These are phyloP conservation scores for Salisapilia sapeloensis DNA, from an alignment of 352 stramenopile genomes.

Conservation along the genomic window DNA sequence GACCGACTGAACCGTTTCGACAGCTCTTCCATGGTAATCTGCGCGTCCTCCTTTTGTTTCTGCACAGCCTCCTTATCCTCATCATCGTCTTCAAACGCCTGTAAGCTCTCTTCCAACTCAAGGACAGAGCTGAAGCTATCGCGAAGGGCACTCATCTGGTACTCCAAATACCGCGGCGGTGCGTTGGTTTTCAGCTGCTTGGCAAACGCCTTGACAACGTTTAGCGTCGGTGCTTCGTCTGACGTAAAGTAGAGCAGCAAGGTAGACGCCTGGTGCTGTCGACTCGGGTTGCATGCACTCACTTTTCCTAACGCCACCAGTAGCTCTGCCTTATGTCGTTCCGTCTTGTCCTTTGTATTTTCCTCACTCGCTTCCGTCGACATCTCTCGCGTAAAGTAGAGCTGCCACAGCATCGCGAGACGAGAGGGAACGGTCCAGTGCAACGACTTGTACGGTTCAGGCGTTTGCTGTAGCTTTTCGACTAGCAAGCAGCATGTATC, in stretches of 20 bases:
- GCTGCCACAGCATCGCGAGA: constrained; percentile 53
- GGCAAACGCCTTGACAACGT: constrained; percentile 67
- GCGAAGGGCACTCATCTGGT: constrained; percentile 75
- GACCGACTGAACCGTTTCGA: constrained; percentile 70
- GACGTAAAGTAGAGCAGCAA: constrained; percentile 54
- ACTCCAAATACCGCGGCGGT: constrained; percentile 65
- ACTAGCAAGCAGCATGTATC: constrained; percentile 68
- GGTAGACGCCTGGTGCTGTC: constrained; percentile 57
- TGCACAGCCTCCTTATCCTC: constrained; percentile 30
- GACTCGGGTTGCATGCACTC: constrained; percentile 67
- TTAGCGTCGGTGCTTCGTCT: constrained; percentile 20
- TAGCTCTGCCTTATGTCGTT: constrained; percentile 44
- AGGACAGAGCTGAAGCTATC: constrained; percentile 51
- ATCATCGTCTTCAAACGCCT: constrained; percentile 11
- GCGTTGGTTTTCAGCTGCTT: constrained; percentile 62
- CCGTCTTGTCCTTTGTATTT: constrained; percentile 15
- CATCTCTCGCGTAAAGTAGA: constrained; percentile 33
- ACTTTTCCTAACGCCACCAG: constrained; percentile 50
- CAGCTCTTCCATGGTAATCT: constrained; percentile 44
- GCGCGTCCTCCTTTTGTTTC: constrained; percentile 22
- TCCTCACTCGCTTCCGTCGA: constrained; percentile 16
- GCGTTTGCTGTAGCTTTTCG: constrained; percentile 56
- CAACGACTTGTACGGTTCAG: constrained; percentile 32
- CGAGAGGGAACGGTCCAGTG: constrained; percentile 54
- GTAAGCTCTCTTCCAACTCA: constrained; percentile 37